Evolutionary conservation across 495 filamentous ascomycete genomes (phyloP), one percentile per base, ranked within the genome.

Genomic region (Aspergillus wentii): DNA sequence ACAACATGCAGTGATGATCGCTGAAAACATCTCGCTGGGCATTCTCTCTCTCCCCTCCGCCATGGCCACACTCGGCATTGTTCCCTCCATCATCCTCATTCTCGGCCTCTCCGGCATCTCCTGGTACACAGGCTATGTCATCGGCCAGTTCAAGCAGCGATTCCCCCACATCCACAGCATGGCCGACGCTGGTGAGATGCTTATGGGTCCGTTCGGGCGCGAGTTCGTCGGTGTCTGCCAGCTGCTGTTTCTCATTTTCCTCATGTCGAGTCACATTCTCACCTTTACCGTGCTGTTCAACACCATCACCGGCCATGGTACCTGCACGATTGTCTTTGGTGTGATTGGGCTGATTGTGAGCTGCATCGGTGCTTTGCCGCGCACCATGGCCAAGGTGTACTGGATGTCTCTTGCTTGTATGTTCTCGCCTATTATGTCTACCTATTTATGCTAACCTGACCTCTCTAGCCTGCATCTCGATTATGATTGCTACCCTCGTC

Each of bases 201-300:
- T 88, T 42, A 72, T 80, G 61, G 83, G 83, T 11, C 65, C 48
- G 10, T 52, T 78, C 18, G 83, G 83, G 0, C 77, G 79, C 31
- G 79, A 83, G 43, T 35, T 88, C 19, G 60, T 82, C 38, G 75
- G 76, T 8, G 55, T 61, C 33, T 79, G 78, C 48, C 82, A 85
- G 49, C 56, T 76, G 6, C 47, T 86, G 32, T 75, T 87, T 43
- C 65, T 88, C 15, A 60, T 83, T 20, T 88, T 90, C 64, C 77
- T 85, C 38, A 80, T 84, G 65, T 83, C 74, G 5, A 83, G 81
- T 18, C 84, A 91, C 49, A 74, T 87, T 0, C 72, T 80, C 42
- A 79, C 85, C 45, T 62, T 85, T 18, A 59, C 63, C 21, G 82
- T 86, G 15, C 75, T 88, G 30, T 66, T 81, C 38, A 72, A 88